Evolutionary conservation across 2,329 filamentous ascomycete genomes (phyloP).

Genomic region (Microsporum canis): DNA sequence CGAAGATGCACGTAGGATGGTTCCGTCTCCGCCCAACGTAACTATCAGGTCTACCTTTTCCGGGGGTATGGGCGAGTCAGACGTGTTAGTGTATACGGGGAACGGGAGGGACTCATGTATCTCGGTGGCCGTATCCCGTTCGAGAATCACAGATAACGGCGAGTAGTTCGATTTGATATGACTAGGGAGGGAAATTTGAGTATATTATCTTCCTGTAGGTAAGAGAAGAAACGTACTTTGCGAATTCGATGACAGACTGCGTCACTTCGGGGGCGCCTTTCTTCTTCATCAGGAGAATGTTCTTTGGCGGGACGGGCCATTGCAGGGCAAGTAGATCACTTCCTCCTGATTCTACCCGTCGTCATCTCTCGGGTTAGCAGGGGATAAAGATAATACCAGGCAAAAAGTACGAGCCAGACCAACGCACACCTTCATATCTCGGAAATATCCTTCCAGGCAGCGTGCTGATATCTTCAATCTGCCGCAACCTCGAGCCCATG

Average conservation of each 20-base stretch:
- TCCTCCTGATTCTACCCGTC: conserved; percentile 40
- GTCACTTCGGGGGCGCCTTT: conserved; percentile 46
- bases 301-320: conserved; percentile 58
- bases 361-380: conserved; percentile 5
- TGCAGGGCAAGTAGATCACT: conserved; percentile 54
- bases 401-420: neutral
- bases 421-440: conserved; percentile 48
- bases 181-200: conserved; percentile 29
- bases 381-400: neutral
- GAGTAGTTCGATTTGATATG: conserved; percentile 74
- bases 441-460: conserved; percentile 47
- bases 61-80: conserved; percentile 44
- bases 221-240: conserved; percentile 27
- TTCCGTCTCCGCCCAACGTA: conserved; percentile 88
- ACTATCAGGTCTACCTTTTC: conserved; percentile 78
- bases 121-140: conserved; percentile 59
- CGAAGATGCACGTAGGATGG: conserved; percentile 73
- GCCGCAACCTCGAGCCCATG: conserved; percentile 26
- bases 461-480: conserved; percentile 36
- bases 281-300: conserved; percentile 59
- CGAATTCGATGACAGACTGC: conserved; percentile 47
- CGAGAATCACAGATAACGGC: conserved; percentile 68
- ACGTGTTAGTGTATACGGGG: conserved; percentile 52
- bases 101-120: conserved; percentile 61
- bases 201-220: neutral